Evolutionary conservation across 192 early-diverging fungal species (phyloP), one percentile per base, ranked within the genome.

Genomic region (Dispira simplex): DNA sequence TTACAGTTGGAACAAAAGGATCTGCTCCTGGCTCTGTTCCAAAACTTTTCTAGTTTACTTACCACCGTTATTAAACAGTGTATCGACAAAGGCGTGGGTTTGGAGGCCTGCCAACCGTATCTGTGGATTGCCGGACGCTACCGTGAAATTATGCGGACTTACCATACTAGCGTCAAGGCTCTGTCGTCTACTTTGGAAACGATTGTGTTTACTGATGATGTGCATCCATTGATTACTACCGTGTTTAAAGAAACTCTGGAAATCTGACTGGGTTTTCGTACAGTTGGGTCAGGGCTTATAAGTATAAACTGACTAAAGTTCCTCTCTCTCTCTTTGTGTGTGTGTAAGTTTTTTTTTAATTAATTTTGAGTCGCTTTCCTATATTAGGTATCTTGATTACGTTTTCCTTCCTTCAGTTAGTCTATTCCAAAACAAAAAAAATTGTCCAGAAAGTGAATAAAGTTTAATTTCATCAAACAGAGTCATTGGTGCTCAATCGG

Each of bases 71-170:
- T 56, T 13, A 21, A 28, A 12, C 25, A 56, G 25, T 56, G 54
- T 9, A 13, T 25, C 25, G 54, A 21, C 20, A 56, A 56, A 21
- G 54, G 54, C 23, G 54, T 56, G 18, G 21, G 28, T 25, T 28
- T 28, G 12, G 14, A 14, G 25, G 28, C 20, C 28, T 26, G 28
- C 21, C 18, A 14, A 13, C 3, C 54, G 13, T 56, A 56, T 28
- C 9, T 56, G 54, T 56, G 54, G 54, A 56, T 56, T 28, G 3
- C 21, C 13, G 54, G 54, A 27, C 54, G 54, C 2, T 56, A 56
- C 54, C 54, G 54, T 25, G 54, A 56, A 28, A 21, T 56, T 25
- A 56, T 56, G 25, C 54, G 54, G 3, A 56, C 54, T 56, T 56
- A 56, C 54, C 54, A 56, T 21, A 13, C 25, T 28, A 28, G 54